Base-by-base conservation (phyloP, 1,284 basidiomycete species). In the Ganoderma lucidum region DNA sequence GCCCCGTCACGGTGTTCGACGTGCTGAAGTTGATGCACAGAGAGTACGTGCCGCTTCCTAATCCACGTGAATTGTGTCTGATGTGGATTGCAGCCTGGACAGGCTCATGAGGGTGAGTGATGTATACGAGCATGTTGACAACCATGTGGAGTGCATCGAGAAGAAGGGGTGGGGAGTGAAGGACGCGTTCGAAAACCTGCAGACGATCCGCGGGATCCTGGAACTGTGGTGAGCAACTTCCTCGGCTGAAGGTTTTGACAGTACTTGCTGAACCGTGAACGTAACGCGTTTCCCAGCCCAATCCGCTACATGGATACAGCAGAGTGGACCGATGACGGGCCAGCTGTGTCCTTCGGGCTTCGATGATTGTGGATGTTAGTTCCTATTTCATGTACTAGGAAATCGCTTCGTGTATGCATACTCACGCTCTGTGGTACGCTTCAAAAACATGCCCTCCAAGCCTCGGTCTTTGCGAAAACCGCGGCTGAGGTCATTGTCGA, bases 1-100 rank as follows among this genome's bases (percentile, higher is more conserved):
- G 64, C 14, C 23, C 64, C 5, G 55, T 65, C 56, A 65, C 64
- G 0, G 56, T 65, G 39, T 12, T 30, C 17, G 64, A 65, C 28
- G 55, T 56, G 2, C 64, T 65, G 10, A 19, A 14, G 41, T 19
- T 65, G 14, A 32, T 65, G 6, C 64, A 48, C n/a, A 23, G 14
- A 15, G 23, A 28, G 64, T 65, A 59, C 56, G 64, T 59, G n/a
- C 10, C 17, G 32, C 32, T 19, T 37, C 42, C 12, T 12, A 35
- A 37, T 35, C 10, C 14, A 23, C 32, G n/a, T 14, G 28, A 42
- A 19, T 28, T 53, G 35, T 45, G 32, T 10, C 45, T 28, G 30
- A 51, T 6, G 19, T 39, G 45, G n/a, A 19, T 17, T 28, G 15
- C 51, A 64, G 63, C 17, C 23, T 64, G 39, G 63, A 64, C 51